phyloP scores from a whole-genome alignment of 306 rosid genomes.

The Fragaria nilgerrensis region DNA sequence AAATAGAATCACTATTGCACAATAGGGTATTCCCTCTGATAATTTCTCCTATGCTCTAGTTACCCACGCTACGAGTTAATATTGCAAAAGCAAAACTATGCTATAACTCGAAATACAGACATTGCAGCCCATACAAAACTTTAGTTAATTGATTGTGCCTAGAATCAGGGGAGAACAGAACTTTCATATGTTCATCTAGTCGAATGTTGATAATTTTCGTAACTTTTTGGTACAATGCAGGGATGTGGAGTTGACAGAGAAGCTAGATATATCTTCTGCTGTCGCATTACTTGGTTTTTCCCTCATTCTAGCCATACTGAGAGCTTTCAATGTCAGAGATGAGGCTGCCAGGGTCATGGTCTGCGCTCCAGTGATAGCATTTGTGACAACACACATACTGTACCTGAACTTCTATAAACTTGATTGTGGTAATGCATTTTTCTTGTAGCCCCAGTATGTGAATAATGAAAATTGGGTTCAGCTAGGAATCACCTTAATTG shows the following conservation, averaged over 20 bases:
- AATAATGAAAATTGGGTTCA: neutral
- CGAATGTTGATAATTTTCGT: neutral
- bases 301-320: slow-evolving; percentile 62
- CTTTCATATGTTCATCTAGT: neutral
- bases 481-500: neutral
- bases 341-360: slow-evolving; percentile 93
- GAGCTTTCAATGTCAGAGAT: slow-evolving; percentile 77
- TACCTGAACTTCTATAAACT: slow-evolving; percentile 82
- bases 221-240: slow-evolving; percentile 34
- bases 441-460: neutral
- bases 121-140: neutral
- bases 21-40: neutral
- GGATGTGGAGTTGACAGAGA: slow-evolving; percentile 90
- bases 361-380: slow-evolving; percentile 84
- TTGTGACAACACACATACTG: slow-evolving; percentile 85
- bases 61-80: neutral
- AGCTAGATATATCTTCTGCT: slow-evolving; percentile 79
- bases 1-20: neutral
- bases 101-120: neutral
- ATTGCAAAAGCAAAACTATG: neutral
- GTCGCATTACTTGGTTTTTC: slow-evolving; percentile 82
- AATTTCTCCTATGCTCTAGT: neutral
- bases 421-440: slow-evolving; percentile 55
- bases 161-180: neutral
- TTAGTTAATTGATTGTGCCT: neutral